Percentiles rank a stretch among this genome's conserved stretches.
phyloP scores from a whole-genome alignment of 176 grass and related monocot genomes.

The Leersia perrieri region DNA sequence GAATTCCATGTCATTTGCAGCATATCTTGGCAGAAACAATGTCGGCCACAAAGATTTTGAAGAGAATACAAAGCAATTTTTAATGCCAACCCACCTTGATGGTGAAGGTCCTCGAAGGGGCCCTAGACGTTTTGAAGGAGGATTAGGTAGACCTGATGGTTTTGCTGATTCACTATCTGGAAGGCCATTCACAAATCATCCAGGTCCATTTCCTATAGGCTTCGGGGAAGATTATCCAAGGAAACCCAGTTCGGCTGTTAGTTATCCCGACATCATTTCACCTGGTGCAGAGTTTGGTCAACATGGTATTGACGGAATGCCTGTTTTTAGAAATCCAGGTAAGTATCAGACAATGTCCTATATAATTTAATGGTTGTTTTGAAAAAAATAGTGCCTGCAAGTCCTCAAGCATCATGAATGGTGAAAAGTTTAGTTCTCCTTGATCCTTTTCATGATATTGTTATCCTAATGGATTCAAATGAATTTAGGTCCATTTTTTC shows the following conservation, averaged over 20 bases:
- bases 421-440: slow-evolving; percentile 25
- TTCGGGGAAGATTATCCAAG: slow-evolving; percentile 53
- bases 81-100: slow-evolving; percentile 43
- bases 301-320: slow-evolving; percentile 50
- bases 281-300: slow-evolving; percentile 52
- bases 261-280: slow-evolving; percentile 40
- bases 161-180: slow-evolving; percentile 33
- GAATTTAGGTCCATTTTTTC: slow-evolving; percentile 41
- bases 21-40: slow-evolving; percentile 53
- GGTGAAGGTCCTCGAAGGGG: slow-evolving; percentile 36
- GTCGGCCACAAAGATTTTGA: slow-evolving; percentile 41
- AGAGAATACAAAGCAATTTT: slow-evolving; percentile 58
- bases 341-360: slow-evolving; percentile 32
- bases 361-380: slow-evolving; percentile 32
- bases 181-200: slow-evolving; percentile 47
- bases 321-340: slow-evolving; percentile 55
- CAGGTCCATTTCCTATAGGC: slow-evolving; percentile 47
- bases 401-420: slow-evolving; percentile 19
- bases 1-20: slow-evolving; percentile 34
- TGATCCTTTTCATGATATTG: slow-evolving; percentile 16
- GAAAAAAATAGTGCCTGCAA: slow-evolving; percentile 17
- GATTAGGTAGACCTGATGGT: slow-evolving; percentile 37
- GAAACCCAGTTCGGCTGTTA: slow-evolving; percentile 34
- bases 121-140: slow-evolving; percentile 34
- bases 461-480: slow-evolving; percentile 17